Evolutionary conservation across 176 grass and related monocot species (phyloP).

Genomic region (Miscanthus lutarioriparius): DNA sequence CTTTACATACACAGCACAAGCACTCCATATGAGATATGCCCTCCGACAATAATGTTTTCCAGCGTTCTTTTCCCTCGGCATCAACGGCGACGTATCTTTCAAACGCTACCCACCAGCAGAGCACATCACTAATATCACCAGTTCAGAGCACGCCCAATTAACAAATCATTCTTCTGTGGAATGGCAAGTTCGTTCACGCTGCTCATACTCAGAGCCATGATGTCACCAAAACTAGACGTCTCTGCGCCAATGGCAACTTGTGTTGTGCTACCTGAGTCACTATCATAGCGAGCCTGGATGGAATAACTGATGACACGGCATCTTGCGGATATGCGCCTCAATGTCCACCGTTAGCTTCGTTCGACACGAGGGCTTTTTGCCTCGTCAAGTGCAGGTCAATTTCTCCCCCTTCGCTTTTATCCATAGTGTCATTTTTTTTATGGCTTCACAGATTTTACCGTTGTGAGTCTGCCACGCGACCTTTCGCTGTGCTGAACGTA

Average conservation of each 20-base stretch:
- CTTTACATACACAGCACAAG: not conserved
- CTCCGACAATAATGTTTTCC: not conserved
- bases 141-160: not conserved
- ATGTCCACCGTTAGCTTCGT: conserved; percentile 34
- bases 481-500: not conserved
- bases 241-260: not conserved
- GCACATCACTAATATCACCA: not conserved
- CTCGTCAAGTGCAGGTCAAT: not conserved
- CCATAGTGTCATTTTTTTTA: not conserved
- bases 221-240: not conserved
- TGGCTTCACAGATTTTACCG: not conserved
- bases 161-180: not conserved
- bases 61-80: conserved; percentile 27
- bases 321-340: conserved; percentile 33
- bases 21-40: not conserved
- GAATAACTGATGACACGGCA: conserved; percentile 4
- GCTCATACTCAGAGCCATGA: not conserved
- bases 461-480: not conserved
- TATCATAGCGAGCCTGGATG: not conserved
- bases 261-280: not conserved
- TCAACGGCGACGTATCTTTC: conserved; percentile 22
- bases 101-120: conserved; percentile 18
- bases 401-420: not conserved
- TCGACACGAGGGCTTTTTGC: conserved; percentile 20
- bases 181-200: conserved; percentile 7